These are phyloP conservation scores for Podospora pseudocomata DNA, from an alignment of 495 filamentous ascomycete genomes.

Conservation along the genomic window DNA sequence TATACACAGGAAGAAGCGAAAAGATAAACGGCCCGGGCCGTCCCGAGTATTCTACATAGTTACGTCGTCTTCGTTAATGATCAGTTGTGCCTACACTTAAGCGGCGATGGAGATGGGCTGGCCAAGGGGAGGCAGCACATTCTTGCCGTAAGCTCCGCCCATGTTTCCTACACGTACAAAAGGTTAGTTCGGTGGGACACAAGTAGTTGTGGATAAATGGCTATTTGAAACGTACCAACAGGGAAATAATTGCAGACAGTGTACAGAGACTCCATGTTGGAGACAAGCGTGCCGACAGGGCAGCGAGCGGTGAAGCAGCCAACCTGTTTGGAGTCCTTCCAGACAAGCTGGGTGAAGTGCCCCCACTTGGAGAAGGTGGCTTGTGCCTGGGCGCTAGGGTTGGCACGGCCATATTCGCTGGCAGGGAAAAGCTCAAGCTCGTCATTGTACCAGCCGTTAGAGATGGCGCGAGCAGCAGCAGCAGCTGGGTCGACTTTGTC, in stretches of 20 bases:
- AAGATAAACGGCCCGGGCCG: not conserved
- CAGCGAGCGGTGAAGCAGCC: conserved; percentile 68
- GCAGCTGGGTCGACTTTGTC: conserved; percentile 31
- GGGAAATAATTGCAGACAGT: conserved; percentile 90
- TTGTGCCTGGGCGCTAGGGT: conserved; percentile 46
- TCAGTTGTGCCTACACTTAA: not conserved
- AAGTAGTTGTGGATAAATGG: too few relatives aligned
- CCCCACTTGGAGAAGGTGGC: conserved; percentile 66
- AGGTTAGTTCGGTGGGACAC: not conserved
- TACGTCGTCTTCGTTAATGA: not conserved
- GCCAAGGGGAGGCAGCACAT: conserved; percentile 56
- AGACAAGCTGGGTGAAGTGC: conserved; percentile 89
- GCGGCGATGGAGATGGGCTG: conserved; percentile 18
- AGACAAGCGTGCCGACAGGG: conserved; percentile 43
- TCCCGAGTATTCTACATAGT: not conserved
- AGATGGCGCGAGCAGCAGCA: conserved; percentile 61
- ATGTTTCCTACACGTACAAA: conserved; percentile 58
- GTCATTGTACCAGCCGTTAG: conserved; percentile 78
- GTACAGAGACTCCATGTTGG: conserved; percentile 44
- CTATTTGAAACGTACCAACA: conserved; percentile 48
- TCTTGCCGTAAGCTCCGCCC: conserved; percentile 58
- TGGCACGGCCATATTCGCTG: conserved; percentile 37
- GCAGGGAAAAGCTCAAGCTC: conserved; percentile 53
- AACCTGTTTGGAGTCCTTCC: conserved; percentile 65
- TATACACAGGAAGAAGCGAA: conserved; percentile 3